Evolutionary conservation across 140 eudicot genomes (phyloP), one percentile per base, ranked within the genome.

Genomic region (Flaveria floridana): DNA sequence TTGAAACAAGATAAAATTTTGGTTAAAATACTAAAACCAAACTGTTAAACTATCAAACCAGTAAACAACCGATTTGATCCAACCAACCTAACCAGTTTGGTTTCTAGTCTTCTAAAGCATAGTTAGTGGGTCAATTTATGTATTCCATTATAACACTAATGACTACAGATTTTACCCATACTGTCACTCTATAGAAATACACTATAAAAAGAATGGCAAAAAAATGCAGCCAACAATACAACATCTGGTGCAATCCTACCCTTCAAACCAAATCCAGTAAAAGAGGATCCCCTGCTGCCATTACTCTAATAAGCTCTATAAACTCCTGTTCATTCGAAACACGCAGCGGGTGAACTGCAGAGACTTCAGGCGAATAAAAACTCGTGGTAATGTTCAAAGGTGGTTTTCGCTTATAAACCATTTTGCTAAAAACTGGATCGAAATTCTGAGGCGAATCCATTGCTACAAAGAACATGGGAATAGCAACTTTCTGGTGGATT

Each of bases 221-320:
- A 67, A 68, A 74, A 52, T 39, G 75, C 34, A 79, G 79, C 28
- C 65, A 79, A 42, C 44, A 13, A 41, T 79, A 79, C 72, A 78
- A 62, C 55, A 64, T 13, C 52, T 56, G 20, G 52, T 21, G 68
- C 78, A 65, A 79, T 65, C 56, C 26, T 42, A 74, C 56, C 41
- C 71, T 71, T 89, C 84, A 93, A 65, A 93, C 98, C 76, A 90
- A 77, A 65, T 93, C 97, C 97, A 93, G 65, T 68, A 93, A 83
- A 48, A 93, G 84, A 37, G 98, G 98, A 80, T 93, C 98, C 28
- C 98, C 98, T 1, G 88, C 96, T 2, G 98, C 98, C 98, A 93
- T 93, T 51, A 88, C 74, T 83, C 98, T 84, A 53, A 90, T 71
- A 10, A 93, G 95, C 89, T 89, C 88, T 51, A 93, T 93, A 53